Conservation (phyloP, 1,284 basidiomycete genomes). For the Cryptococcus floricola region DNA sequence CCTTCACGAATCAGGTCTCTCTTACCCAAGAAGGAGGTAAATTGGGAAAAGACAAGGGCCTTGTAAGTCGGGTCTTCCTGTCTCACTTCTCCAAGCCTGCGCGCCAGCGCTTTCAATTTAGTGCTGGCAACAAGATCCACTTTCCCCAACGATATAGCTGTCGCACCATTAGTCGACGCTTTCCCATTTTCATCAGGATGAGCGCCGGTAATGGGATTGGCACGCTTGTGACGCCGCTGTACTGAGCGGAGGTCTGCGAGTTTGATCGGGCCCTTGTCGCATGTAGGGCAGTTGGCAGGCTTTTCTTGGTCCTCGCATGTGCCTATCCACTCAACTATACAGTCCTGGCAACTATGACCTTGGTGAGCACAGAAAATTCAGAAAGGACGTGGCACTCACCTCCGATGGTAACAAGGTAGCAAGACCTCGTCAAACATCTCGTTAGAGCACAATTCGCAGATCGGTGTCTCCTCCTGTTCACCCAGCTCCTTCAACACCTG, state of each 20-base stretch:
- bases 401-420: conserved; percentile 74
- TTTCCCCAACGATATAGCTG: conserved; percentile 57
- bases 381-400: conserved; percentile 53
- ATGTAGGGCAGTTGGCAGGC: conserved; percentile 44
- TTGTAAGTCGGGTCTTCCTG: conserved; percentile 67
- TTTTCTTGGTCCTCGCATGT: conserved; percentile 45
- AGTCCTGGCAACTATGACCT: conserved; percentile 45
- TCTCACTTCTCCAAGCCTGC: conserved; percentile 39
- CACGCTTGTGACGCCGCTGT: conserved; percentile 45
- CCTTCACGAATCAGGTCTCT: background rate
- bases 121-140: conserved; percentile 86
- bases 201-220: conserved; percentile 38
- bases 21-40: conserved; percentile 59
- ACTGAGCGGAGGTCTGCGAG: conserved; percentile 37
- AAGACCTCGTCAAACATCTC: conserved; percentile 57
- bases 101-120: conserved; percentile 50
- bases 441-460: conserved; percentile 71
- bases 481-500: conserved; percentile 61
- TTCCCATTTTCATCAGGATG: conserved; percentile 18
- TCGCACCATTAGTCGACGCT: conserved; percentile 16
- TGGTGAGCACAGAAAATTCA: background rate
- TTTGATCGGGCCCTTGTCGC: conserved; percentile 39
- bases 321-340: conserved; percentile 47
- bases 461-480: conserved; percentile 50
- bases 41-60: conserved; percentile 82